phyloP scores from a whole-genome alignment of 306 rosid genomes.

The Gleditsia sinensis region DNA sequence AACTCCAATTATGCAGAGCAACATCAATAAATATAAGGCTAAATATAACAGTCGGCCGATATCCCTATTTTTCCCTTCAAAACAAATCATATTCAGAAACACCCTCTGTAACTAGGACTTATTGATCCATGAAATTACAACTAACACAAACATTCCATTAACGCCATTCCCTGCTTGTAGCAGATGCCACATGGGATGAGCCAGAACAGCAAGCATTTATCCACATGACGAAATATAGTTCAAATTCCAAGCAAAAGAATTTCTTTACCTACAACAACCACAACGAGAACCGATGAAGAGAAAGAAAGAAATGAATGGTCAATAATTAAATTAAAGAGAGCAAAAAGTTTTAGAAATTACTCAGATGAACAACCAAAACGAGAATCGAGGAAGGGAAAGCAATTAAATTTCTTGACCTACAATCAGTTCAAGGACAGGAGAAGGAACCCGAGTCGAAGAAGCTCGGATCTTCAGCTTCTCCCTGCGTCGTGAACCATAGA shows the following conservation, averaged over 20 bases:
- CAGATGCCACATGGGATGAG: slow-evolving; percentile 41
- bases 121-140: slow-evolving; percentile 30
- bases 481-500: too few relatives aligned
- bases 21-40: background rate
- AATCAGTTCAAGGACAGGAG: too few relatives aligned
- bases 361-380: too few relatives aligned
- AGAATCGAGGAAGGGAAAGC: too few relatives aligned
- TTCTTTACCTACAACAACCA: too few relatives aligned
- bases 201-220: slow-evolving; percentile 50
- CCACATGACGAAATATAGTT: slow-evolving; percentile 45
- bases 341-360: too few relatives aligned
- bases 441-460: too few relatives aligned
- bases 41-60: background rate
- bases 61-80: background rate
- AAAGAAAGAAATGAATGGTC: too few relatives aligned
- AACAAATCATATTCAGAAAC: background rate
- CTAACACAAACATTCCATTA: slow-evolving; percentile 31
- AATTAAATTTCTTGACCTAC: too few relatives aligned
- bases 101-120: background rate
- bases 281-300: too few relatives aligned
- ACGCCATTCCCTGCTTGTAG: slow-evolving; percentile 38
- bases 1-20: background rate
- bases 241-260: slow-evolving; percentile 53
- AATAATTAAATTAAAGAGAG: too few relatives aligned
- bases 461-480: too few relatives aligned